phyloP scores from a whole-genome alignment of 2,329 filamentous ascomycete species.

The Bipolaris oryzae region DNA sequence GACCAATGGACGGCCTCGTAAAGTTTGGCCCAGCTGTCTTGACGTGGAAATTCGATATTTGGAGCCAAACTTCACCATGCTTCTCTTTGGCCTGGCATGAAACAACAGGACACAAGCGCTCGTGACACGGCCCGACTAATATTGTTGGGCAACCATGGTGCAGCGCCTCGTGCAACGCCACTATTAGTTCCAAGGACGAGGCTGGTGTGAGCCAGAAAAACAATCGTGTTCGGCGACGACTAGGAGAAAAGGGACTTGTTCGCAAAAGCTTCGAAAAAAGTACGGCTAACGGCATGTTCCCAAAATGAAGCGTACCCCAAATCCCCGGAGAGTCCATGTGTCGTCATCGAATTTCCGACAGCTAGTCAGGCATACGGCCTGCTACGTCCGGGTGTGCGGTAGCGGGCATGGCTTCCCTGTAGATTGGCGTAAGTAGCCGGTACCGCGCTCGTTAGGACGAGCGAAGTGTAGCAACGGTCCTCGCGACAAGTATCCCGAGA shows the following conservation, averaged over 20 bases:
- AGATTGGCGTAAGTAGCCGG: conserved; percentile 3
- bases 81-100: neutral
- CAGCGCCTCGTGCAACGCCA: neutral
- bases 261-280: neutral
- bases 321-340: neutral
- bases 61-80: neutral
- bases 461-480: conserved; percentile 7
- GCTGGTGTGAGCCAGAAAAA: neutral
- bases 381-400: neutral
- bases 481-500: neutral
- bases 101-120: neutral
- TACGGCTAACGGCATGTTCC: neutral
- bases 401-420: conserved; percentile 1
- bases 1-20: neutral
- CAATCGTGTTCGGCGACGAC: neutral
- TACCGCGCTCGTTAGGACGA: conserved; percentile 10
- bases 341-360: conserved; percentile 4
- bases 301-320: neutral
- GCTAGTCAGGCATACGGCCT: neutral
- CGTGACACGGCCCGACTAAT: neutral
- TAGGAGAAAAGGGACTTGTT: neutral
- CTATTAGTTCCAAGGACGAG: neutral
- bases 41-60: neutral
- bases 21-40: neutral
- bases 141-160: conserved; percentile 4